Conservation (phyloP, 768 basidiomycete species). For the Tephrocybe sp. region DNA sequence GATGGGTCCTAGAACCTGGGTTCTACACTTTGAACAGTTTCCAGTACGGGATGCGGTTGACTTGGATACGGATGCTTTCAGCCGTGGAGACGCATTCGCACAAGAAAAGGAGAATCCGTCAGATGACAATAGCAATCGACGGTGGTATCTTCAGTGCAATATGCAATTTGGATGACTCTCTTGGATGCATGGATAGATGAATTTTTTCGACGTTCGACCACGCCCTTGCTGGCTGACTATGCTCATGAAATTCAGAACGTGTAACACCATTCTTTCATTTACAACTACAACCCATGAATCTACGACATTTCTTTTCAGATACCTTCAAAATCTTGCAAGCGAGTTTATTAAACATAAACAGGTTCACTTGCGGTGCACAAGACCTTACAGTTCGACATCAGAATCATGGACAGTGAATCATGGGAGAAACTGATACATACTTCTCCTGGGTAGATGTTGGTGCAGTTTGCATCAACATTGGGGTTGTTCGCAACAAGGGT, state of each 20-base stretch:
- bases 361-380: conserved; percentile 9
- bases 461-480: conserved; percentile 50
- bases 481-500: conserved; percentile 63
- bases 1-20: conserved; percentile 4
- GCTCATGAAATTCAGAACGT: too few species aligned
- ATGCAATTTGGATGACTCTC: too few species aligned
- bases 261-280: too few species aligned
- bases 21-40: neutral
- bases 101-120: conserved; percentile 15
- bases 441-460: conserved; percentile 59
- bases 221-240: too few species aligned
- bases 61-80: conserved; percentile 6
- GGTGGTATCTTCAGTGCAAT: conserved; percentile 29
- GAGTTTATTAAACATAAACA: neutral
- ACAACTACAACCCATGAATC: too few species aligned
- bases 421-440: conserved; percentile 26
- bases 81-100: neutral
- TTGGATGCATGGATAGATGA: too few species aligned
- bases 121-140: conserved; percentile 5
- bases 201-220: neutral
- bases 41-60: neutral
- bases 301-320: too few species aligned
- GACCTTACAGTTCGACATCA: conserved; percentile 9
- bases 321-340: neutral
- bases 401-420: neutral